Evolutionary conservation across 345 rosid genomes (phyloP), one percentile per base, ranked within the genome.

Genomic region (Cardamine chenopodiifolia): DNA sequence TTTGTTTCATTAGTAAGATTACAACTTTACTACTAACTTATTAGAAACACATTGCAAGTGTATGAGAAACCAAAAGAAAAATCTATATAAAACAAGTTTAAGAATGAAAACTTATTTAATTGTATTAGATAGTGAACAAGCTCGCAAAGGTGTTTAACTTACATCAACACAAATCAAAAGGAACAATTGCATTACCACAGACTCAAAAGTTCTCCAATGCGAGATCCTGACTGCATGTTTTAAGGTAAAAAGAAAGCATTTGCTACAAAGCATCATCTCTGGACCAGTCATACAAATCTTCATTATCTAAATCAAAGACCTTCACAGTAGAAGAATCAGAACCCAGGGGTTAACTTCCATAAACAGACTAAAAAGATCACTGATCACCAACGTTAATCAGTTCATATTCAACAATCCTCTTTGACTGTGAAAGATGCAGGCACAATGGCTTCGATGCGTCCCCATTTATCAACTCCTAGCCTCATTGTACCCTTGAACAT

Each of bases 401-500:
- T 71, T 94, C 98, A 59, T 94, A 91, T 65, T 94, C 98, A 14
- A 91, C 93, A 49, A 54, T 75, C 83, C 79, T 91, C 90, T 50
- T 83, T 85, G 47, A 87, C 95, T 0, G 42, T 77, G 40, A 91
- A 89, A 29, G 77, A 56, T 0, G 92, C 93, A 1, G 97, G 87
- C 56, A 89, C 98, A 0, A 90, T 81, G 14, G 82, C 91, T 82
- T 94, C 95, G 0, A 94, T 78, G 14, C 85, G 96, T n/a, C 98
- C 98, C 98, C 98, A 91, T 73, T 94, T 91, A 81, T 94, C 98
- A 39, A 94, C 98, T 0, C 95, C 93, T 28, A 94, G 87, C 91
- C 98, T 88, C 98, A 94, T 94, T 9, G 95, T 84, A 15, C 97
- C 85, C 81, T 94, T 94, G 84, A 94, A 94, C 98, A 94, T 91